phyloP scores from a whole-genome alignment of 2,329 filamentous ascomycete genomes.

The Trichoderma cornu-damae region DNA sequence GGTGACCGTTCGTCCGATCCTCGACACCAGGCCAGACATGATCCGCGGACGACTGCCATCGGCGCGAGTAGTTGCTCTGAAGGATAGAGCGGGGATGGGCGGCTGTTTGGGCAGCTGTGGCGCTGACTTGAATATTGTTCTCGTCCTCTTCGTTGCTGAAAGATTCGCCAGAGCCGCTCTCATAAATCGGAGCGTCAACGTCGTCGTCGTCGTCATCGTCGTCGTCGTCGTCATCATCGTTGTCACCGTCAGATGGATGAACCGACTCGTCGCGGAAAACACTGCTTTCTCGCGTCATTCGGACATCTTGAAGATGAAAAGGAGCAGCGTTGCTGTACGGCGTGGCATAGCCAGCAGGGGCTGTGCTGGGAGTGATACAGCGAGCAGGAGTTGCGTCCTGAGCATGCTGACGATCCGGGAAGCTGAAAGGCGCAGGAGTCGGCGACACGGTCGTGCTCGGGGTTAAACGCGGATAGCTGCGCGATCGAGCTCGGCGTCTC shows the following conservation, averaged over 20 bases:
- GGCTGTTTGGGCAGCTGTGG: conserved; percentile 25
- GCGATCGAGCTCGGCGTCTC: conserved; percentile 54
- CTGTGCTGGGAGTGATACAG: too few relatives aligned
- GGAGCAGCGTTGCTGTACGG: conserved; percentile 62
- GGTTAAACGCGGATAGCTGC: conserved; percentile 49
- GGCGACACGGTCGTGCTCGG: conserved; percentile 51
- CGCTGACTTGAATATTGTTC: conserved; percentile 24
- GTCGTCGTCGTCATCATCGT: conserved; percentile 33
- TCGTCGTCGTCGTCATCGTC: conserved; percentile 33
- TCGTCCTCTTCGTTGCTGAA: conserved; percentile 24
- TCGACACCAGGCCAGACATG: conserved; percentile 55
- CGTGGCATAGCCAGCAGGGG: conserved; percentile 65
- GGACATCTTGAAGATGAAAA: conserved; percentile 38
- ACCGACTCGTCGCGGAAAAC: conserved; percentile 26
- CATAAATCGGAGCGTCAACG: conserved; percentile 35
- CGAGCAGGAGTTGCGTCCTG: conserved; percentile 43
- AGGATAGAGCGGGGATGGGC: conserved; percentile 24
- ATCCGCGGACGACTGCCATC: conserved; percentile 44
- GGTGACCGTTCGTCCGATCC: conserved; percentile 39
- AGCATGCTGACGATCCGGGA: conserved; percentile 33
- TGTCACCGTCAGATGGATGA: conserved; percentile 34
- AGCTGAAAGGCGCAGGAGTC: conserved; percentile 37
- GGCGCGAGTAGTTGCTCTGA: conserved; percentile 27
- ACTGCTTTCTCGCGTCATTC: conserved; percentile 29
- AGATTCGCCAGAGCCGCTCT: conserved; percentile 34